Evolutionary conservation across 371 early-diverging fungal genomes (phyloP).

Genomic region (Rhizopus sp.): DNA sequence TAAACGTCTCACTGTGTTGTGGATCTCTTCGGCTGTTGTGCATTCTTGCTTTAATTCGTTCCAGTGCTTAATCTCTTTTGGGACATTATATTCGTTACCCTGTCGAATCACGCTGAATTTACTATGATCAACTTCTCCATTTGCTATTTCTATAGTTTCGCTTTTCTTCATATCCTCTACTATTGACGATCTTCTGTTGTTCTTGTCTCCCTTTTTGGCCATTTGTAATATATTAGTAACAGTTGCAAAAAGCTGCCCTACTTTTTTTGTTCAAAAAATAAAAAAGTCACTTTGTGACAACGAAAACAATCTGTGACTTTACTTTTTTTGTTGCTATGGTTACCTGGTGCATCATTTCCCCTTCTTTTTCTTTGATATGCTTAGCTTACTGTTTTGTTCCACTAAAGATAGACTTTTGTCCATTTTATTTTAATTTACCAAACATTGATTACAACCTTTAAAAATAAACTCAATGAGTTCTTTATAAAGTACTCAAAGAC

Average conservation of each 20-base stretch:
- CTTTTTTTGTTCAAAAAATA: conserved; percentile 1
- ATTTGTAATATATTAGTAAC: conserved; percentile 2
- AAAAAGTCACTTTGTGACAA: conserved; percentile 1
- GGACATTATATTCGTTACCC: background rate
- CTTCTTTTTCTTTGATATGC: too few relatives aligned
- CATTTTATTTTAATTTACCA: too few relatives aligned
- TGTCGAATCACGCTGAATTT: conserved; percentile 24
- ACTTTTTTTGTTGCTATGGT: too few relatives aligned
- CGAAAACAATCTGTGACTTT: background rate
- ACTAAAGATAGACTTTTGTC: too few relatives aligned
- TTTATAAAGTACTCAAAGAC: too few relatives aligned
- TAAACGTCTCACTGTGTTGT: conserved; percentile 18
- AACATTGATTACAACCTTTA: too few relatives aligned
- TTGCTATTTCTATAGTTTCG: conserved; percentile 7
- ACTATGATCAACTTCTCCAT: conserved; percentile 18
- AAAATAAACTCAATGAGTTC: too few relatives aligned
- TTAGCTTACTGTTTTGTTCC: too few relatives aligned
- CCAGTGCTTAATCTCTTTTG: conserved; percentile 13
- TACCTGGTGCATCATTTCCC: too few relatives aligned
- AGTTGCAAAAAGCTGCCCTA: background rate
- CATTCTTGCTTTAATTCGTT: conserved; percentile 20
- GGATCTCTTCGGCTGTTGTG: conserved; percentile 23
- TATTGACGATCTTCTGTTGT: conserved; percentile 15
- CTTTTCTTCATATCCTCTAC: background rate
- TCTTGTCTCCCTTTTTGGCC: conserved; percentile 19